A percentile compares a stretch with the other conserved stretches of the same genome.
Evolutionary conservation across 1,284 basidiomycete species (phyloP).

Genomic region (Schizophyllum amplum): DNA sequence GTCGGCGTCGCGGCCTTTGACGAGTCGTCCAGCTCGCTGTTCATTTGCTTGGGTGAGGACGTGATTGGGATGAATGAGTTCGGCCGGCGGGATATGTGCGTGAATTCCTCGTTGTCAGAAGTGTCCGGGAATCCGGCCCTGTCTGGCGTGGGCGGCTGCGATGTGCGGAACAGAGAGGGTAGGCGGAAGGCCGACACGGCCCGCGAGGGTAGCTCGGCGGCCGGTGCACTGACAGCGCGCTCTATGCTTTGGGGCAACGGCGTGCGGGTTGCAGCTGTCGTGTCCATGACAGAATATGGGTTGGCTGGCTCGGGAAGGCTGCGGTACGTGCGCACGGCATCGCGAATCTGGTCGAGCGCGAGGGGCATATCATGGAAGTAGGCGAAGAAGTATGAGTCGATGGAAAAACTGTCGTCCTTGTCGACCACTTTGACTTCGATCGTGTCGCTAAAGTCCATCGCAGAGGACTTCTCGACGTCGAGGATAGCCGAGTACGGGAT

Average conservation of each 20-base stretch:
- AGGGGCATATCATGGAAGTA: constrained; percentile 78
- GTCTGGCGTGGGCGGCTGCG: constrained; percentile 19
- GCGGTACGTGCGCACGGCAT: constrained; percentile 56
- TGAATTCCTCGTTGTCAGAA: constrained; percentile 54
- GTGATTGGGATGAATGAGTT: constrained; percentile 58
- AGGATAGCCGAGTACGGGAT: constrained; percentile 88
- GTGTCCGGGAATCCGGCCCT: constrained; percentile 24
- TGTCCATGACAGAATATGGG: constrained; percentile 53
- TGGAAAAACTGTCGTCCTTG: constrained; percentile 64
- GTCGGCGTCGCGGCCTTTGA: constrained; percentile 18
- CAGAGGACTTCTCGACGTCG: constrained; percentile 81
- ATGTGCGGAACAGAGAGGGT: constrained; percentile 25
- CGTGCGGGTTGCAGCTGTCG: constrained; percentile 32
- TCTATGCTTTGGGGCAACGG: constrained; percentile 23
- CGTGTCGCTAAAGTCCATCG: constrained; percentile 91
- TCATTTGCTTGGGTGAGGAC: constrained; percentile 24
- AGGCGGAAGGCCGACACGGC: constrained; percentile 53
- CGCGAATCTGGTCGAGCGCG: constrained; percentile 74
- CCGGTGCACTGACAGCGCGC: background rate
- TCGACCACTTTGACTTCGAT: constrained; percentile 90
- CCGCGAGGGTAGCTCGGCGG: constrained; percentile 42
- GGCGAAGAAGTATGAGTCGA: constrained; percentile 91
- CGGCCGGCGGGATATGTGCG: constrained; percentile 51
- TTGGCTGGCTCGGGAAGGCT: constrained; percentile 29
- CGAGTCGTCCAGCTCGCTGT: constrained; percentile 13